Conservation (phyloP, 495 filamentous ascomycete genomes). For the Rhizodiscina lignyota region DNA sequence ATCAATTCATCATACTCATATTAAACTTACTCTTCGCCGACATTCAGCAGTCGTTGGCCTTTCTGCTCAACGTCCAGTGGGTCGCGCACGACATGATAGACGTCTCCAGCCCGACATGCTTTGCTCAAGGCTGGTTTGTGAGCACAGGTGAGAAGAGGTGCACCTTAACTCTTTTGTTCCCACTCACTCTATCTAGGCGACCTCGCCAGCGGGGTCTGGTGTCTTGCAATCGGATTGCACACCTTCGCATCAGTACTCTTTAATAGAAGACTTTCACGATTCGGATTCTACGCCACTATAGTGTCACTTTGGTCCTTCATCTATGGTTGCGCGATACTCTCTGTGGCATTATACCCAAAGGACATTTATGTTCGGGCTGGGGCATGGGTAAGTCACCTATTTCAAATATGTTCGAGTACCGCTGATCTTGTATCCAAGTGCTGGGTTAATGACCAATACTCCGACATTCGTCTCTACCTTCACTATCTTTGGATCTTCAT, state of each 20-base stretch:
- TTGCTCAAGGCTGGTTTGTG: constrained; percentile 54
- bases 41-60: constrained; percentile 51
- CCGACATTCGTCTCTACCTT: constrained; percentile 44
- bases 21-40: constrained; percentile 65
- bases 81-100: constrained; percentile 37
- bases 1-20: constrained; percentile 60
- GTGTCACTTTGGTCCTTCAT: constrained; percentile 12
- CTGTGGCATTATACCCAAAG: constrained; percentile 13
- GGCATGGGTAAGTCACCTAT: constrained; percentile 18
- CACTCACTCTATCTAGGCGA: no score
- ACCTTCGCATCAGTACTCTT: constrained; percentile 32
- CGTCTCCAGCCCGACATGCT: constrained; percentile 37
- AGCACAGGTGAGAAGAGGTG: no score
- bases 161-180: no score
- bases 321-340: constrained; percentile 14
- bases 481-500: constrained; percentile 76
- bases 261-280: constrained; percentile 11
- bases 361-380: constrained; percentile 15
- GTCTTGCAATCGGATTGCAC: constrained; percentile 33
- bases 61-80: constrained; percentile 50
- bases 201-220: constrained; percentile 50
- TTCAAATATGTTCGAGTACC: no score
- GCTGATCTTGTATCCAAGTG: constrained; percentile 33
- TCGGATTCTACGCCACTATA: constrained; percentile 11
- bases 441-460: constrained; percentile 49